phyloP scores from a whole-genome alignment of 768 basidiomycete genomes.

The Termitomyces heimii region DNA sequence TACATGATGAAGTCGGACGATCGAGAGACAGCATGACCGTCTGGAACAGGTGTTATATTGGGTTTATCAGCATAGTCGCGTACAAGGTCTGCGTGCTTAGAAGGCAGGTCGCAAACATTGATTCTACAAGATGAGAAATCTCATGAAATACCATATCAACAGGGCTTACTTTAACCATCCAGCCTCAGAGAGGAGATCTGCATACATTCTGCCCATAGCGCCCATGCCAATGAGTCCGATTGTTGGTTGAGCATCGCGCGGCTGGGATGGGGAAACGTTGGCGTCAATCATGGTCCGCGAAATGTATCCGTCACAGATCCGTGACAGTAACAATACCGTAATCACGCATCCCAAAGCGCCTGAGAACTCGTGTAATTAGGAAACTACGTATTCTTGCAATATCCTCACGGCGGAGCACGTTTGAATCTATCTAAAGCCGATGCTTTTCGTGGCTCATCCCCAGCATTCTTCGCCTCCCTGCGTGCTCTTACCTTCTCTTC shows the following conservation, averaged over 20 bases:
- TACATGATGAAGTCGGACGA: conserved; percentile 93
- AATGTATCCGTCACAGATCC: background rate
- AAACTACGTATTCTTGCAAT: background rate
- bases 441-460: conserved; percentile 20
- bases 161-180: conserved; percentile 81
- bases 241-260: conserved; percentile 49
- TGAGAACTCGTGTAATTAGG: no score
- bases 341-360: background rate
- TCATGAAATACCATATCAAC: background rate
- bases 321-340: background rate
- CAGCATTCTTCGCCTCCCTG: conserved; percentile 25
- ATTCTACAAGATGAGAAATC: conserved; percentile 7
- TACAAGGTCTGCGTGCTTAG: conserved; percentile 60
- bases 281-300: conserved; percentile 13
- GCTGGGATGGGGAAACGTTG: conserved; percentile 26
- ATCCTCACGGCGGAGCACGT: conserved; percentile 12
- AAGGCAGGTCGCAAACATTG: conserved; percentile 34
- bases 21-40: conserved; percentile 86
- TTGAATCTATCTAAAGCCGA: conserved; percentile 40
- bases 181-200: conserved; percentile 62
- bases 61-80: conserved; percentile 47
- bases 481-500: conserved; percentile 35
- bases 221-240: conserved; percentile 98
- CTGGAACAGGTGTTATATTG: conserved; percentile 60
- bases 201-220: conserved; percentile 96